Evolutionary conservation across 2,329 filamentous ascomycete species (phyloP).

Genomic region (Thielaviopsis populi): DNA sequence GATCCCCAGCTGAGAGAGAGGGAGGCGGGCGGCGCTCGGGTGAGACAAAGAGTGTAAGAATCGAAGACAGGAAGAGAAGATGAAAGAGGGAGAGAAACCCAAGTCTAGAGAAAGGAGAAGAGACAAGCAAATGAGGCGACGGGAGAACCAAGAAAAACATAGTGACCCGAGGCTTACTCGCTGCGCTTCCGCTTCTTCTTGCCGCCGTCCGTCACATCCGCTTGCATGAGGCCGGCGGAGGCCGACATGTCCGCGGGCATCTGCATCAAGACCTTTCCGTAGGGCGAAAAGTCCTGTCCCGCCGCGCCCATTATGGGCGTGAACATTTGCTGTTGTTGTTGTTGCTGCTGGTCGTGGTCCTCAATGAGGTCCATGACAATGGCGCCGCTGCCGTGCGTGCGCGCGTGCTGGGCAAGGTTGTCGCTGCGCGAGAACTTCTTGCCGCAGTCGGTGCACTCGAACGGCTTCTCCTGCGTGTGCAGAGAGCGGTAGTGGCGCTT

Average conservation of each 20-base stretch:
- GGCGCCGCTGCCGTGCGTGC: slow-evolving; percentile 80
- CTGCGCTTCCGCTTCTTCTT: slow-evolving; percentile 56
- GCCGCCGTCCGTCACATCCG: slow-evolving; percentile 36
- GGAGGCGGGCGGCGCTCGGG: background rate
- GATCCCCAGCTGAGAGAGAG: background rate
- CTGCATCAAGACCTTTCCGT: slow-evolving; percentile 70
- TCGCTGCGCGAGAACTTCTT: slow-evolving; percentile 99
- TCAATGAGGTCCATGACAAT: slow-evolving; percentile 84
- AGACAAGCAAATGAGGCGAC: background rate
- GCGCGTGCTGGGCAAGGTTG: slow-evolving; percentile 89
- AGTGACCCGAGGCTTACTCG: slow-evolving; percentile 31
- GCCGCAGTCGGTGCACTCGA: slow-evolving; percentile 91
- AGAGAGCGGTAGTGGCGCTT: slow-evolving; percentile 98
- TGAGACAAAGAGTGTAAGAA: slow-evolving; percentile 4
- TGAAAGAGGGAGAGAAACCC: background rate
- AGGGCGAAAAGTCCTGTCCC: slow-evolving; percentile 46
- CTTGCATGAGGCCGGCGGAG: slow-evolving; percentile 36
- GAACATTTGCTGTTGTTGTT: slow-evolving; percentile 23
- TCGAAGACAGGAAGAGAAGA: slow-evolving; percentile 8
- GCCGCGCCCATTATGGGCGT: slow-evolving; percentile 28
- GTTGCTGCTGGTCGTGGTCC: slow-evolving; percentile 37
- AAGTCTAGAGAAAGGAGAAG: background rate
- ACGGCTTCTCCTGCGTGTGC: slow-evolving; percentile 97
- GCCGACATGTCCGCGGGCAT: slow-evolving; percentile 49
- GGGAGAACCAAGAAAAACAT: background rate